Evolutionary conservation across 2,329 filamentous ascomycete species (phyloP).

Genomic region (Xylariomycetidae sp.): DNA sequence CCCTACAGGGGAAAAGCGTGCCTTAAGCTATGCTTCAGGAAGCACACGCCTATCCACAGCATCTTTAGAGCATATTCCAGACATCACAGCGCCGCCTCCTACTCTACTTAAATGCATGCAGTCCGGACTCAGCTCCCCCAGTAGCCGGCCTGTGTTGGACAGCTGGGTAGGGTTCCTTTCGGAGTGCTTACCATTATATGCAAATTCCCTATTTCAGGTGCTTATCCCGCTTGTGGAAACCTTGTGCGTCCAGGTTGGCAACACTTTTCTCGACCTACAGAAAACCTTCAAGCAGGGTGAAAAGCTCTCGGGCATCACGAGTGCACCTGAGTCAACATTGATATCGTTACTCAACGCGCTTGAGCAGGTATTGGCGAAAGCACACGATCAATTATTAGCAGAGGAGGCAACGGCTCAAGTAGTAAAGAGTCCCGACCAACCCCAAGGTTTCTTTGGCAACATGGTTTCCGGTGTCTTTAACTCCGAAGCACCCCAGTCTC

Average conservation of each 20-base stretch:
- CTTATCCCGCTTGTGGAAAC: slow-evolving; percentile 88
- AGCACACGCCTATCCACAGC: slow-evolving; percentile 35
- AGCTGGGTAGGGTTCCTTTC: slow-evolving; percentile 87
- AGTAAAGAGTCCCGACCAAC: slow-evolving; percentile 74
- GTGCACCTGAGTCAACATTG: slow-evolving; percentile 64
- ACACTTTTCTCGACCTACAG: slow-evolving; percentile 68
- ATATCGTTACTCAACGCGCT: slow-evolving; percentile 89
- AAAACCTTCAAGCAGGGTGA: slow-evolving; percentile 49
- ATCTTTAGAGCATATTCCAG: slow-evolving; percentile 21
- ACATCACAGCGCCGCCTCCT: slow-evolving; percentile 53
- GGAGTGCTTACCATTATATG: slow-evolving; percentile 79
- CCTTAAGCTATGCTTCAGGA: slow-evolving; percentile 37
- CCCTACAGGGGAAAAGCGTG: slow-evolving; percentile 43
- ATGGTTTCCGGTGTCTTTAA: slow-evolving; percentile 91
- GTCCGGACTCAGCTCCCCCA: slow-evolving; percentile 70
- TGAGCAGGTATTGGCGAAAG: slow-evolving; percentile 82
- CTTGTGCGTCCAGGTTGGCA: slow-evolving; percentile 72
- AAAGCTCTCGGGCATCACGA: slow-evolving; percentile 23
- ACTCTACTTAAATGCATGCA: slow-evolving; percentile 80
- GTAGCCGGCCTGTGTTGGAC: slow-evolving; percentile 74
- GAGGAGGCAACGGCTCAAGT: slow-evolving; percentile 69
- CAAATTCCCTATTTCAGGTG: slow-evolving; percentile 81
- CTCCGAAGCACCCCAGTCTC: slow-evolving; percentile 69
- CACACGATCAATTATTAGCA: slow-evolving; percentile 73
- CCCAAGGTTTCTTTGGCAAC: slow-evolving; percentile 85